A percentile compares a stretch with the other conserved stretches of the same genome.
phyloP scores from a whole-genome alignment of 208 protist species.

The Leishmania mexicana region DNA sequence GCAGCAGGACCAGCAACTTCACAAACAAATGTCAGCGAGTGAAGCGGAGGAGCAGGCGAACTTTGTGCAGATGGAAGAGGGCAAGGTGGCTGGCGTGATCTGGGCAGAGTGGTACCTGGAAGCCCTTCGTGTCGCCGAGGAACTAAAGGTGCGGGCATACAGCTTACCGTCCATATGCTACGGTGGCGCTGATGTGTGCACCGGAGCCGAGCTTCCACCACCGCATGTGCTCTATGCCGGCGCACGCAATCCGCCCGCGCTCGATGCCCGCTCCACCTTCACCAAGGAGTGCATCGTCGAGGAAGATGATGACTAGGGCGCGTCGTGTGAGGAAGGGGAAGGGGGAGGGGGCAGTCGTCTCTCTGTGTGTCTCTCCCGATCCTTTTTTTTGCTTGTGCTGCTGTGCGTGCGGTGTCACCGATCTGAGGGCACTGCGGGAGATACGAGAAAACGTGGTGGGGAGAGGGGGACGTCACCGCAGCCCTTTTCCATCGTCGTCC shows the following conservation, averaged over 20 bases:
- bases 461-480: no score
- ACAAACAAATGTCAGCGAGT: neutral
- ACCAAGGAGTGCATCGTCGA: constrained; percentile 89
- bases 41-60: neutral
- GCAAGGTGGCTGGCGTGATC: constrained; percentile 14
- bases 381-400: neutral
- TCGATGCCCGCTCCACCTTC: constrained; percentile 82
- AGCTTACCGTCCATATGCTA: neutral
- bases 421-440: neutral
- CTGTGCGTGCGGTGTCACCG: neutral
- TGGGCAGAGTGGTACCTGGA: constrained; percentile 68
- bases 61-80: constrained; percentile 10
- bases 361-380: neutral
- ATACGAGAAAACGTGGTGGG: neutral
- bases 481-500: neutral
- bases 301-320: constrained; percentile 79
- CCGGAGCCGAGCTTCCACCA: constrained; percentile 32
- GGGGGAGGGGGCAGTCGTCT: neutral
- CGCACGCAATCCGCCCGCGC: constrained; percentile 74
- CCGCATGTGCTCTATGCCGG: constrained; percentile 72
- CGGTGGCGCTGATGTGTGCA: neutral
- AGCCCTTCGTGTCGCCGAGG: constrained; percentile 27
- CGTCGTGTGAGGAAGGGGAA: neutral
- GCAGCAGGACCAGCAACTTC: constrained; percentile 29
- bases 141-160: constrained; percentile 2